Evolutionary conservation across 2,329 filamentous ascomycete genomes (phyloP), one percentile per base, ranked within the genome.

Genomic region (Alternaria sp.): DNA sequence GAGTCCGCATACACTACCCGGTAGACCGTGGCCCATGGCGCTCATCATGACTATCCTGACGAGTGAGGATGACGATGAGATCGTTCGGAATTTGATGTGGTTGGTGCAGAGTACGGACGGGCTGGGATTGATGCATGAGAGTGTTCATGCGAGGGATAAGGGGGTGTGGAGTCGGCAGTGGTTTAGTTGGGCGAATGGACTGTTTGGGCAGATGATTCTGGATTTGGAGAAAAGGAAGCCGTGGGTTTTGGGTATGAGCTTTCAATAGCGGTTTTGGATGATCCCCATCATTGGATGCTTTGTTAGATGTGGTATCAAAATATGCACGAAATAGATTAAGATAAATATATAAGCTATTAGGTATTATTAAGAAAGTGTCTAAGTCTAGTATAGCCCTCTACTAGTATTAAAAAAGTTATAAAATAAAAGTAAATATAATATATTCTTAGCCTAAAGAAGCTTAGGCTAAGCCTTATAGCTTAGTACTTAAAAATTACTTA

Each of bases 171-270:
- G 79, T n/a, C 71, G 84, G 56, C 82, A 83, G 66, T 86, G 83
- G 76, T 84, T 85, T 66, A 81, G 79, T 4, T 86, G 84, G 84
- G 84, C 83, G 25, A 86, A 84, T 68, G 84, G 82, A n/a, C 65
- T 86, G 67, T 85, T 83, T 72, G 84, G 83, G 1, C 80, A 83
- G 66, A 78, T 79, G 71, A 79, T 85, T 30, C 52, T 85, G 17
- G 80, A 84, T 59, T 61, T 85, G n/a, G 78, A 82, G 59, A 71
- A 72, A 54, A 71, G 80, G 59, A 82, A 76, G 73, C 82, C 82
- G 60, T 70, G 79, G 60, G 64, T 85, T 36, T 65, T 85, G 68
- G 71, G 73, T 56, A 69, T 78, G 72, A 69, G 70, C 23, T 78
- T 71, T 58, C 74, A 77, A 62, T 58, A 60, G 26, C 12, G 36